Base-by-base conservation (phyloP, 176 grass and related monocot species). In the Panicum miliaceum region DNA sequence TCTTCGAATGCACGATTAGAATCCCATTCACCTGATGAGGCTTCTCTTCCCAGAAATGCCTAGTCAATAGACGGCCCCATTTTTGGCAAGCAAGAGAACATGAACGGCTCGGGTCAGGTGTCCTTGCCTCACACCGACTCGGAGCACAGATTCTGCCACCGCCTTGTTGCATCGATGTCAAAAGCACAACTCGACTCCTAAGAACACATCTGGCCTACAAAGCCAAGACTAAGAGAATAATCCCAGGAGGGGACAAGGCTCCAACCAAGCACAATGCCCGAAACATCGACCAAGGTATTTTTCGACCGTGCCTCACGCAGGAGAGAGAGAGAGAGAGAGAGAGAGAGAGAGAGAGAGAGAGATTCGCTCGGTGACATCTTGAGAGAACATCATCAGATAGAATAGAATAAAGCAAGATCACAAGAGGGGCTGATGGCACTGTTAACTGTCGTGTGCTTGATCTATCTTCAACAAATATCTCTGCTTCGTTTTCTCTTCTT, bases 1-100 rank as follows among this genome's bases (percentile, higher is more conserved):
- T 80, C 87, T 66, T 15, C 12, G 22, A 65, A 46, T 67, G 47
- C 76, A 53, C 68, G 59, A 60, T 22, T 67, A 47, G 87, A 75
- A 89, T 84, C 82, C 58, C 68, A 65, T 75, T 13, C 45, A 52
- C 7, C 7, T 16, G 6, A 32, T 16, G 6, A 32, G 85, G 27
- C 40, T 82, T 87, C 62, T 82, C 62, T 82, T 84, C 59, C 75
- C n/a, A 74, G 40, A 75, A 71, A 85, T 50, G 68, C 42, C 71
- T 64, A 86, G 54, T 66, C 53, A 68, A 45, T 68, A 54, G 54
- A 19, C 1, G 71, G 46, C 45, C 46, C 77, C 65, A 57, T 71
- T 71, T 82, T 69, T 82, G 64, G 78, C 54, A 77, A 78, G 35
- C 47, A 64, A 82, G 70, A 77, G 70, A 77, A 72, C 79, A 78